Percentiles rank a stretch among this genome's conserved stretches.
Evolutionary conservation across 2,329 filamentous ascomycete species (phyloP).

Genomic region (Trichoderma pleuroti): DNA sequence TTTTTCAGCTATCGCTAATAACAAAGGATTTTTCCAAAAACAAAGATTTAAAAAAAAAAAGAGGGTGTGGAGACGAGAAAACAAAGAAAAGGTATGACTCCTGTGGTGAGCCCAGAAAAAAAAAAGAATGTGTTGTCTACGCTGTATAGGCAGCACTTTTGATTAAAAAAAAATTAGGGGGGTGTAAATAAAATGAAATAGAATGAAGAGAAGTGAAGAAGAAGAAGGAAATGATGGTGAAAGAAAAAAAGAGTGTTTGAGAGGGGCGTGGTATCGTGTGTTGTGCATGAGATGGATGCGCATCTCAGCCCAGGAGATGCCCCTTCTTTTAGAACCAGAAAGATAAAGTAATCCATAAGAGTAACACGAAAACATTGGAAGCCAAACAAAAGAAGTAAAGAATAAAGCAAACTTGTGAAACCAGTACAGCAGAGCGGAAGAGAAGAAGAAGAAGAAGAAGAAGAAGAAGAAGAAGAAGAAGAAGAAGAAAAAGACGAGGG

Average conservation of each 20-base stretch:
- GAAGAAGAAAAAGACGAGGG: too few species aligned
- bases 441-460: background rate
- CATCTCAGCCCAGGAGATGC: background rate
- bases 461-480: background rate
- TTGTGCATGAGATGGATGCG: background rate
- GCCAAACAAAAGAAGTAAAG: background rate
- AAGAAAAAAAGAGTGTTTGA: background rate
- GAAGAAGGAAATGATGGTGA: background rate
- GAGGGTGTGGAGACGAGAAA: background rate
- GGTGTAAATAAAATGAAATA: background rate
- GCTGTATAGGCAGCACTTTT: background rate
- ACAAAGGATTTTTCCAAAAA: background rate
- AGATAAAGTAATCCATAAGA: background rate
- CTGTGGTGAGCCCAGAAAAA: background rate
- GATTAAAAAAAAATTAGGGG: background rate
- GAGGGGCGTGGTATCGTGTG: background rate
- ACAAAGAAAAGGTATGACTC: background rate
- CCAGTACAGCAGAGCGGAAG: background rate
- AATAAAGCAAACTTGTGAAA: background rate
- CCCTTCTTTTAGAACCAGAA: background rate
- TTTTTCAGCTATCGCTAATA: background rate
- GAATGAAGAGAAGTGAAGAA: background rate
- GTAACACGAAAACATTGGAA: background rate
- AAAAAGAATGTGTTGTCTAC: background rate
- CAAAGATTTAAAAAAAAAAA: background rate